Evolutionary conservation across 345 rosid genomes (phyloP).

Genomic region (Raphanus sativus): DNA sequence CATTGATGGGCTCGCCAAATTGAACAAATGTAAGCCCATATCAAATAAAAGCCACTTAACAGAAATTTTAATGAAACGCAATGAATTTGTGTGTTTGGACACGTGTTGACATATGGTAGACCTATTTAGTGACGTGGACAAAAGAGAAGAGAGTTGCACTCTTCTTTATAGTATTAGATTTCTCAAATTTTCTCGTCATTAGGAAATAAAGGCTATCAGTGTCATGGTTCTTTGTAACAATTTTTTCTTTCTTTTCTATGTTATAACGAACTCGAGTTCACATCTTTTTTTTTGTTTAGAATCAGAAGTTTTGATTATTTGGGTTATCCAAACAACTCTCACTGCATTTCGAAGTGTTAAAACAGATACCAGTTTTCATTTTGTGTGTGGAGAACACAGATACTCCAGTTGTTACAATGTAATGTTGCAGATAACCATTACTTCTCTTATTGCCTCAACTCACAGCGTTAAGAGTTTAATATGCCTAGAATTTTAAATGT

Average conservation of each 20-base stretch:
- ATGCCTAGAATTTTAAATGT: conserved; percentile 19
- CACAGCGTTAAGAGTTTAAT: conserved; percentile 23
- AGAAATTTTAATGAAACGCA: neutral
- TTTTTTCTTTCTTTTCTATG: neutral
- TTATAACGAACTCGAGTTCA: neutral
- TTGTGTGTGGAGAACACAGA: neutral
- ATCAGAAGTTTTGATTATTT: neutral
- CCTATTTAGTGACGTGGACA: too few species aligned
- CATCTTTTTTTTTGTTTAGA: neutral
- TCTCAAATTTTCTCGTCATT: neutral
- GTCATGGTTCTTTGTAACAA: neutral
- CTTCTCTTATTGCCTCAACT: conserved; percentile 22
- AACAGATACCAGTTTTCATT: neutral
- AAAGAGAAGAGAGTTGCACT: too few species aligned
- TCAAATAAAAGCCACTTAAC: neutral
- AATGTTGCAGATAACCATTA: conserved; percentile 11
- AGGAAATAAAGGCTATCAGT: neutral
- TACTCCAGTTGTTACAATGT: neutral
- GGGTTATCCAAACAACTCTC: neutral
- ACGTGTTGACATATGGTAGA: too few species aligned
- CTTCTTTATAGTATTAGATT: too few species aligned
- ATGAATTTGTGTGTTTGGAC: too few species aligned
- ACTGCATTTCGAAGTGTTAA: neutral
- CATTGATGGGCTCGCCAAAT: neutral
- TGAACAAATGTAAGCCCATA: neutral